Conservation (phyloP, 2,329 filamentous ascomycete species). For the Basipetospora sp. region DNA sequence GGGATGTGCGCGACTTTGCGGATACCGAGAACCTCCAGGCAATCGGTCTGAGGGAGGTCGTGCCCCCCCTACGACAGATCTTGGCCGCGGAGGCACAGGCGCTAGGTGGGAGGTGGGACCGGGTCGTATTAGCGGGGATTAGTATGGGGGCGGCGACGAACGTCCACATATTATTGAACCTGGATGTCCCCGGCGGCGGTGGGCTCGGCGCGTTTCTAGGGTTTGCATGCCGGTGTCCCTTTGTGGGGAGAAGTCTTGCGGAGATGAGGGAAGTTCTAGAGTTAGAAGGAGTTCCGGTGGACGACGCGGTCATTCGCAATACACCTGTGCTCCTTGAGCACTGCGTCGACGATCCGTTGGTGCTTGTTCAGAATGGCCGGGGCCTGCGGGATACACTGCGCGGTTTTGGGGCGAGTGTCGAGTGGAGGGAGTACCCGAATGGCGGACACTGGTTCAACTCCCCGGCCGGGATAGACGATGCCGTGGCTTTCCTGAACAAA, state of each 20-base stretch:
- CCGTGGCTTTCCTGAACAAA: constrained; percentile 18
- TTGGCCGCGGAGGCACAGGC: neutral
- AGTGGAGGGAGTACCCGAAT: constrained; percentile 26
- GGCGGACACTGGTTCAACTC: constrained; percentile 32
- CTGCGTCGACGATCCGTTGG: constrained; percentile 27
- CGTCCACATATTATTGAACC: constrained; percentile 22
- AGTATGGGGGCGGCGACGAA: constrained; percentile 30
- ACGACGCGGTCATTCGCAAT: constrained; percentile 20
- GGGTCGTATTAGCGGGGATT: constrained; percentile 29
- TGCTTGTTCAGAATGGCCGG: constrained; percentile 23
- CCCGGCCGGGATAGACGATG: constrained; percentile 28
- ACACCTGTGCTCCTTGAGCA: constrained; percentile 32
- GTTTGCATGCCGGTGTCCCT: constrained; percentile 23
- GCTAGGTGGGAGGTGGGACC: constrained; percentile 19
- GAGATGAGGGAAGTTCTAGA: constrained; percentile 19
- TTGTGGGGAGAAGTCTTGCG: constrained; percentile 16
- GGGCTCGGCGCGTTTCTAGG: constrained; percentile 22
- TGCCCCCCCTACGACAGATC: neutral
- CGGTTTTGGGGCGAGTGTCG: constrained; percentile 23
- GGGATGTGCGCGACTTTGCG: constrained; percentile 24
- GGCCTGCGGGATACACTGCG: constrained; percentile 20
- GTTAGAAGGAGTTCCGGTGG: constrained; percentile 12
- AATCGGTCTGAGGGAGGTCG: constrained; percentile 20
- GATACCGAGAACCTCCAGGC: constrained; percentile 29
- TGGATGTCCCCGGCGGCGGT: constrained; percentile 13